Evolutionary conservation across 257 asterid genomes (phyloP).

Genomic region (Rhazya stricta): DNA sequence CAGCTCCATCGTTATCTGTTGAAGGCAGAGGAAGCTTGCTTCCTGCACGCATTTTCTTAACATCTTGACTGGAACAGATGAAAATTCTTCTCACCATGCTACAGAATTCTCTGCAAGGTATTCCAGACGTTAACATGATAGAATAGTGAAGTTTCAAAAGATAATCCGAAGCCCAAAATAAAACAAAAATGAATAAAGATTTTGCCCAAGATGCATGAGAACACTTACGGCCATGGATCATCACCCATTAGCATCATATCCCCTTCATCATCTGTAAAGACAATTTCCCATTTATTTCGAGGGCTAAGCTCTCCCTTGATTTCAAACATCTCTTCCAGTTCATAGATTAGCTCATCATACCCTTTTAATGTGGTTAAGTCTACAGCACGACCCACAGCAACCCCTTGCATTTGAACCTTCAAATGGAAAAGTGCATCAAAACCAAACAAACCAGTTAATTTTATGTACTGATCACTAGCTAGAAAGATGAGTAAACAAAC

Average conservation of each 20-base stretch:
- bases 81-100: constrained; percentile 68
- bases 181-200: neutral
- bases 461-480: constrained; percentile 8
- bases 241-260: constrained; percentile 97
- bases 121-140: constrained; percentile 9
- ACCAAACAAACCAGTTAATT: neutral
- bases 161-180: neutral
- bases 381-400: constrained; percentile 91
- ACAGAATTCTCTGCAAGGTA: constrained; percentile 65
- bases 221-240: constrained; percentile 96
- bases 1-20: constrained; percentile 36
- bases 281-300: constrained; percentile 73
- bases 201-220: neutral
- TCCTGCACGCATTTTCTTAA: constrained; percentile 62
- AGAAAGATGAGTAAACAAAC: neutral
- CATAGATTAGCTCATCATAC: constrained; percentile 60
- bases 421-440: constrained; percentile 15
- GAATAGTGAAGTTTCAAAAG: neutral
- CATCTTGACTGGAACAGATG: constrained; percentile 71
- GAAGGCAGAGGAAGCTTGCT: constrained; percentile 43
- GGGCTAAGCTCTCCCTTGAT: constrained; percentile 70
- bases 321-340: constrained; percentile 84
- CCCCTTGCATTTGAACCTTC: constrained; percentile 98
- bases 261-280: constrained; percentile 89
- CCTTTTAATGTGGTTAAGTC: constrained; percentile 72